These are phyloP conservation scores for Niebla homalea DNA, from an alignment of 495 filamentous ascomycete species.

Conservation along the genomic window DNA sequence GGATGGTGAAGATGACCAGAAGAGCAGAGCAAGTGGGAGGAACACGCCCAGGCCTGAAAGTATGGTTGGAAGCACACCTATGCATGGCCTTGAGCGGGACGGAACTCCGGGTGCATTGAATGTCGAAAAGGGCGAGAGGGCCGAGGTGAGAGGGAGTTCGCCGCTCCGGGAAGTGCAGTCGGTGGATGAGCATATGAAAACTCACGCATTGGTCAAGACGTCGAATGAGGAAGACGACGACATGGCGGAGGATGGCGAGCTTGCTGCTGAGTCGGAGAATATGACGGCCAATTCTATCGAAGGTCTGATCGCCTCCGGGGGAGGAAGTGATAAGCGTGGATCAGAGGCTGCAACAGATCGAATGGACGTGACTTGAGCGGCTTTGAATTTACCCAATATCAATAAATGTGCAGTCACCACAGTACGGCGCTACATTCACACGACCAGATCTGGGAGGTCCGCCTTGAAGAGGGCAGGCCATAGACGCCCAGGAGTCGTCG, in stretches of 20 bases:
- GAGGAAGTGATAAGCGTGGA: constrained; percentile 36
- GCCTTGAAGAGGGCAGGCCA: too few species aligned
- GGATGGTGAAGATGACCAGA: constrained; percentile 54
- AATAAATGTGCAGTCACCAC: not conserved
- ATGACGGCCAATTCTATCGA: constrained; percentile 24
- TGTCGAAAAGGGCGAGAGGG: constrained; percentile 27
- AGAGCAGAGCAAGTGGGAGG: constrained; percentile 37
- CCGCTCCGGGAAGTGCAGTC: constrained; percentile 30
- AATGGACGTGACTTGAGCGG: constrained; percentile 53
- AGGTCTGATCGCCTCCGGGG: constrained; percentile 26
- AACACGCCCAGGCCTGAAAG: constrained; percentile 56
- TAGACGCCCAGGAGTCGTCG: too few species aligned
- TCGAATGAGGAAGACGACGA: constrained; percentile 33
- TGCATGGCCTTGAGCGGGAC: constrained; percentile 32
- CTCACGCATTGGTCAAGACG: constrained; percentile 14
- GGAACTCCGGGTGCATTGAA: constrained; percentile 22
- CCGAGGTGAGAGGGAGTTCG: constrained; percentile 21
- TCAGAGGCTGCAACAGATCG: constrained; percentile 40
- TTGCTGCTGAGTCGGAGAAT: constrained; percentile 28
- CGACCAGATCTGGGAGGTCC: too few species aligned
- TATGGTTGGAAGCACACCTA: constrained; percentile 33
- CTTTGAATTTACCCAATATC: not conserved
- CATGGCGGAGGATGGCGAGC: constrained; percentile 55
- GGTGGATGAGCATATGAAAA: constrained; percentile 22
- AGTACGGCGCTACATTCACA: too few species aligned